Conservation (phyloP, 164 flowering plant genomes). For the Paratinospora sagittata region DNA sequence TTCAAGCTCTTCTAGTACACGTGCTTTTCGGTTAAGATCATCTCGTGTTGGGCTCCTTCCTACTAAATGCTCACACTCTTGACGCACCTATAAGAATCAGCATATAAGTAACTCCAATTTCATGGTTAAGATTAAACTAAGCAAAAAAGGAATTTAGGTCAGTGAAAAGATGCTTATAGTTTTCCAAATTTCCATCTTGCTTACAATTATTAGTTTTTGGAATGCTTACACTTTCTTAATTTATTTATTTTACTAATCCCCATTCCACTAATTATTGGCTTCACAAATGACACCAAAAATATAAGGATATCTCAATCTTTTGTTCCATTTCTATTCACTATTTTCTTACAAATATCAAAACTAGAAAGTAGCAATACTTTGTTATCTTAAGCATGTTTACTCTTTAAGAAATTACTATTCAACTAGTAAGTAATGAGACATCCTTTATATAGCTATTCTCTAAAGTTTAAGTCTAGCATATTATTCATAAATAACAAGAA, state of each 20-base stretch:
- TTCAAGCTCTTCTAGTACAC: slow-evolving; percentile 34
- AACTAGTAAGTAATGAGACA: too few species aligned
- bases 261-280: background rate
- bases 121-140: background rate
- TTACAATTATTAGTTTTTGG: background rate
- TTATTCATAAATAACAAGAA: too few species aligned
- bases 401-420: too few species aligned
- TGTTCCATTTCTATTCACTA: too few species aligned
- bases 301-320: too few species aligned
- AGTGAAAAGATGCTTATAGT: background rate
- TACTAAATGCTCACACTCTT: slow-evolving; percentile 54
- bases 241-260: background rate
- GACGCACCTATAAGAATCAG: slow-evolving; percentile 51
- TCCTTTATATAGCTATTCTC: too few species aligned
- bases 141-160: background rate
- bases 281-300: background rate
- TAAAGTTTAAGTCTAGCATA: too few species aligned
- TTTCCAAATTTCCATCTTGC: background rate
- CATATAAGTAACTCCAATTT: background rate
- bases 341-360: too few species aligned
- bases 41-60: slow-evolving; percentile 42
- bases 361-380: too few species aligned
- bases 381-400: too few species aligned
- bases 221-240: background rate
- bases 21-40: slow-evolving; percentile 24